Evolutionary conservation across 306 rosid species (phyloP), one percentile per base, ranked within the genome.

Genomic region (Glycyrrhiza uralensis): DNA sequence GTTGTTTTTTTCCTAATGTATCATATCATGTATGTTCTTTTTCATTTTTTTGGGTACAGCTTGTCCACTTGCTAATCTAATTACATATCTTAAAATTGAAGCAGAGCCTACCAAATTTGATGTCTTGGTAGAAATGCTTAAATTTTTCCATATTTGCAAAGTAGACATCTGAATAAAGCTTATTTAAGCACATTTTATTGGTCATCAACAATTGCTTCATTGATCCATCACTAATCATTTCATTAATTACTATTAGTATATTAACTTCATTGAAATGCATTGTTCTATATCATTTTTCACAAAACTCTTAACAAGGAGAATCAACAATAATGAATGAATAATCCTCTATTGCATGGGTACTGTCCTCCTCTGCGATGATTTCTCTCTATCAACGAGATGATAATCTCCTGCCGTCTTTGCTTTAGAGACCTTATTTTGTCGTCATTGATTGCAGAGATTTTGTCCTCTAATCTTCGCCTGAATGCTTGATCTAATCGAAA

Each of bases 281-380:
- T 69, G 11, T 3, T 60, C 68, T 59, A 68, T 52, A 66, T 41
- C 11, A 58, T 23, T 66, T 72, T 68, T 28, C 50, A 3, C 4
- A 28, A 12, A 45, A 49, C 15, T 39, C 35, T 61, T 29, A 12
- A 0, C 8, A 59, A 38, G 15, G 29, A 59, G 22, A 60, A 39
- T 22, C n/a, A 69, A n/a, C 38, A 50, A 69, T 39, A 11, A 7
- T 19, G 9, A 45, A 45, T 42, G 52, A 4, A 17, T 32, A 59
- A 36, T 19, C 20, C n/a, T n/a, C n/a, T n/a, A n/a, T n/a, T n/a
- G n/a, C n/a, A n/a, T n/a, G n/a, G n/a, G n/a, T n/a, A n/a, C n/a
- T n/a, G n/a, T n/a, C n/a, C n/a, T n/a, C n/a, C n/a, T n/a, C n/a
- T n/a, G n/a, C n/a, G n/a, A n/a, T n/a, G n/a, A n/a, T n/a, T n/a